These are phyloP conservation scores for Kwoniella mangroviensis DNA, from an alignment of 768 basidiomycete species.

Conservation along the genomic window DNA sequence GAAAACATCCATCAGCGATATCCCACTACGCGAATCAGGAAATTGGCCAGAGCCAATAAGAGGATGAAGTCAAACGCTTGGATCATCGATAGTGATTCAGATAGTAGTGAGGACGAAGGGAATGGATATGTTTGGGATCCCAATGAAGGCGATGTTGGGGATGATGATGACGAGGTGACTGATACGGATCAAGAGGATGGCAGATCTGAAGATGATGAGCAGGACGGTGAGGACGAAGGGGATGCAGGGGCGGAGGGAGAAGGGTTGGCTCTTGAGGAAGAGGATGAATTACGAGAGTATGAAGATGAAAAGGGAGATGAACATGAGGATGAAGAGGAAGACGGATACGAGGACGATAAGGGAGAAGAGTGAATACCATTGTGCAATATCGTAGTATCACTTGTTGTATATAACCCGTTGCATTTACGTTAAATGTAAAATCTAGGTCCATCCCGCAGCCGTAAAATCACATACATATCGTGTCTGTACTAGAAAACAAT, in stretches of 20 bases:
- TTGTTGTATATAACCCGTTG: not conserved
- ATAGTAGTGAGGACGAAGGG: constrained; percentile 6
- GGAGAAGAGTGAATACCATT: too few species aligned
- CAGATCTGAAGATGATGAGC: not conserved
- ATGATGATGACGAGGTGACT: not conserved
- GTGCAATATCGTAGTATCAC: too few species aligned
- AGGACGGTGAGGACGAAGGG: not conserved
- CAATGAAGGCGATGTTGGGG: constrained; percentile 2
- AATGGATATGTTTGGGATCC: constrained; percentile 10
- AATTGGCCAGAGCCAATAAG: constrained; percentile 7
- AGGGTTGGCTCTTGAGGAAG: not conserved
- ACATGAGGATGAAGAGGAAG: not conserved
- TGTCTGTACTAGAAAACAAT: not conserved
- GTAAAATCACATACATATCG: not conserved
- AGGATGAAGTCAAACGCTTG: constrained; percentile 9
- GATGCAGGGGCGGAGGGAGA: constrained; percentile 1
- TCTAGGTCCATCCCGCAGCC: too few species aligned
- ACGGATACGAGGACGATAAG: not conserved
- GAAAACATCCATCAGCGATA: not conserved
- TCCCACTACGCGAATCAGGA: constrained; percentile 17
- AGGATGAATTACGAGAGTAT: not conserved
- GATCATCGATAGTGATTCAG: constrained; percentile 18
- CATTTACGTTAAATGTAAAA: too few species aligned
- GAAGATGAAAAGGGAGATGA: not conserved
- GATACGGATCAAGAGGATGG: not conserved